Base-by-base conservation (phyloP, 495 filamentous ascomycete genomes). In the Penicillium flavigenum region DNA sequence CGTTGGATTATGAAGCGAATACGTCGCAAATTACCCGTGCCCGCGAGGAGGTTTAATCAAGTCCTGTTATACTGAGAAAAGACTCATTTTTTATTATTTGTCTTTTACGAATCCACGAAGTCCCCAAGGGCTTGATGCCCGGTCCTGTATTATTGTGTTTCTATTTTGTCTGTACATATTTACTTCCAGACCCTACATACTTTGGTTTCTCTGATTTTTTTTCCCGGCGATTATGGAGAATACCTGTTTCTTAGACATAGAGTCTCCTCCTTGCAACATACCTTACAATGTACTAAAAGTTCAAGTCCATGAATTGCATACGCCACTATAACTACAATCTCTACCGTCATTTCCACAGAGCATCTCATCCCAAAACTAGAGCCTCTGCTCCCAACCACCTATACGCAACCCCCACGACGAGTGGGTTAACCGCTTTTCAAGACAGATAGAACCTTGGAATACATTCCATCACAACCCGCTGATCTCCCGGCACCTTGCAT, bases 401-500 rank as follows among this genome's bases (percentile, higher is more conserved):
- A 38, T 43, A 11, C n/a, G 12, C n/a, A 24, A 8, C 20, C 9
- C 16, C 29, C 22, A 34, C 17, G 12, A 19, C n/a, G 29, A 53
- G 12, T 17, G 34, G 3, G 17, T 38, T n/a, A 24, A 49, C 16
- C 24, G 9, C 34, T 41, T 20, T 31, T 22, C 38, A 44, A 29
- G 3, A 14, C 19, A 44, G 29, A 11, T 27, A 51, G 36, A 29
- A 38, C 36, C 36, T 6, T 17, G 24, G 17, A 14, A 32, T 10
- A 24, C 9, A 34, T 20, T 19, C 10, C 17, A 29, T 12, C 12
- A 7, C 32, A 47, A 39, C 50, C 52, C 58, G 60, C 60, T 42
- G 65, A 68, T 68, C 65, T 68, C 65, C 65, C 65, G 65, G 12
- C 47, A 44, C 44, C 48, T 65, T 68, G 57, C 63, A 57, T 63